A percentile compares a stretch with the other conserved stretches of the same genome.
Evolutionary conservation across 495 filamentous ascomycete genomes (phyloP).

Genomic region (Penicillium lividum): DNA sequence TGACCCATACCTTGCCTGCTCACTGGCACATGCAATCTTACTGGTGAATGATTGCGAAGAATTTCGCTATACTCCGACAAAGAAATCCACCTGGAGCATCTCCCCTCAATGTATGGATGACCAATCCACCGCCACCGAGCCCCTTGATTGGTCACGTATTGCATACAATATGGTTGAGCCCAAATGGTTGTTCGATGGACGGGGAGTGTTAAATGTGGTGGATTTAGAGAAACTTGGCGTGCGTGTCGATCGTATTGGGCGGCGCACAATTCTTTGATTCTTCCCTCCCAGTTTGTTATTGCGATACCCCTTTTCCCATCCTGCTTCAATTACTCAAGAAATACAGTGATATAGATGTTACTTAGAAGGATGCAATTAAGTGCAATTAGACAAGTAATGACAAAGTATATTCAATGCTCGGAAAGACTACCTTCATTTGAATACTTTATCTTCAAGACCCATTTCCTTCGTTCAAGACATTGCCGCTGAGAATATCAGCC

Average conservation of each 20-base stretch:
- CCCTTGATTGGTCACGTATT: slow-evolving; percentile 56
- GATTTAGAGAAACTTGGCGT: slow-evolving; percentile 61
- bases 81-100: slow-evolving; percentile 20
- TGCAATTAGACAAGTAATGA: no score
- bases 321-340: neutral
- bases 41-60: slow-evolving; percentile 42
- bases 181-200: slow-evolving; percentile 71
- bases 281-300: neutral
- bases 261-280: slow-evolving; percentile 1
- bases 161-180: slow-evolving; percentile 62
- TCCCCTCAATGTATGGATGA: slow-evolving; percentile 25
- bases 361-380: no score
- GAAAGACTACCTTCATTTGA: no score
- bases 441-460: no score
- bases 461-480: slow-evolving; percentile 12
- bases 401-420: no score
- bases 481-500: slow-evolving; percentile 21
- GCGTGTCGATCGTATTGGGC: slow-evolving; percentile 28
- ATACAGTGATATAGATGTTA: neutral
- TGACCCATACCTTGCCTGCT: slow-evolving; percentile 42
- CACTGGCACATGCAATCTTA: slow-evolving; percentile 36
- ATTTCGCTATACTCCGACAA: slow-evolving; percentile 28
- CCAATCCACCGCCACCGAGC: slow-evolving; percentile 17
- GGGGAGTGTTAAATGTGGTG: slow-evolving; percentile 58
- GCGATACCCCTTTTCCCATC: slow-evolving; percentile 7